phyloP scores from a whole-genome alignment of 2,329 filamentous ascomycete species.

The Corynespora cassiicola region DNA sequence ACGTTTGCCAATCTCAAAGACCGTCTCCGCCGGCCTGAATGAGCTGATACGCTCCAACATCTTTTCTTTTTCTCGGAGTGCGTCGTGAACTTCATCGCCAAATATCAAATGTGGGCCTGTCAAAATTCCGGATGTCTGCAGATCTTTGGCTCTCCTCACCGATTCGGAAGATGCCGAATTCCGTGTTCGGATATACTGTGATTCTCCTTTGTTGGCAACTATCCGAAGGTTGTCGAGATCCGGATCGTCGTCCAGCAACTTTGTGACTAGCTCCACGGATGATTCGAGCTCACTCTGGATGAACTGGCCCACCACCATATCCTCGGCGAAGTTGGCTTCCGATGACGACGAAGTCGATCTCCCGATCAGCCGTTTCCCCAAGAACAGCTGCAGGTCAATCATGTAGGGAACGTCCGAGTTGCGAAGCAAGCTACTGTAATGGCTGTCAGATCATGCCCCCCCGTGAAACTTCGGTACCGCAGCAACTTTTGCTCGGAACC shows the following conservation, averaged over 20 bases:
- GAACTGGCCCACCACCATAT: slow-evolving; percentile 82
- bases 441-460: too few species aligned
- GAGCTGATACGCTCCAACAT: slow-evolving; percentile 90
- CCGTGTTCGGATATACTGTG: slow-evolving; percentile 86
- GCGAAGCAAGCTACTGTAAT: slow-evolving; percentile 83
- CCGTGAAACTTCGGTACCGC: too few species aligned
- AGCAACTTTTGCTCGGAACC: too few species aligned
- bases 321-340: slow-evolving; percentile 75
- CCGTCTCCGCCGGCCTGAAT: slow-evolving; percentile 88
- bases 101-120: slow-evolving; percentile 82
- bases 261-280: slow-evolving; percentile 82
- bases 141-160: slow-evolving; percentile 82
- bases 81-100: slow-evolving; percentile 63
- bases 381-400: slow-evolving; percentile 90
- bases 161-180: slow-evolving; percentile 91
- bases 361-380: slow-evolving; percentile 81
- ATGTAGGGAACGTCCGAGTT: slow-evolving; percentile 91
- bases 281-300: slow-evolving; percentile 75
- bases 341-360: slow-evolving; percentile 69
- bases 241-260: slow-evolving; percentile 74
- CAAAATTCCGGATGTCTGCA: slow-evolving; percentile 75
- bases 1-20: slow-evolving; percentile 89
- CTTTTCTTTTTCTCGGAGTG: slow-evolving; percentile 72
- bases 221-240: slow-evolving; percentile 75
- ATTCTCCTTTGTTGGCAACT: slow-evolving; percentile 88